Evolutionary conservation across 78 protist genomes (phyloP), one percentile per base, ranked within the genome.

Genomic region (Guillardia theta): DNA sequence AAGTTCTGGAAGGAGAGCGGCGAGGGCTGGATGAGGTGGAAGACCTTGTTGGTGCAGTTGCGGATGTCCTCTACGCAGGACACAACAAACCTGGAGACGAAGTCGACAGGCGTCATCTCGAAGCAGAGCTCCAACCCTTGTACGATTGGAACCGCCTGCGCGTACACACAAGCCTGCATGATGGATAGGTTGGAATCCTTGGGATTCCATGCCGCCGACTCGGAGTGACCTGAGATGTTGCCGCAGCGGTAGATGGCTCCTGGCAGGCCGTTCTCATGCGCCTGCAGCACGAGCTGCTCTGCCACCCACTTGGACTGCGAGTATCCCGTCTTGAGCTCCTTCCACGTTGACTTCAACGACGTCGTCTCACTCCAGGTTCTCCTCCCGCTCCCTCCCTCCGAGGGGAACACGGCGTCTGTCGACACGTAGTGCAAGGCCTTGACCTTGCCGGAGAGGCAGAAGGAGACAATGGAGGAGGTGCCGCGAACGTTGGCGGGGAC

Each of bases 291-390:
- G 46, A 94, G 27, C 54, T 88, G 93, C 88, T 94, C 94, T 0
- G 88, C 88, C 43, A 88, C 93, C 93, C 94, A 92, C 88, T 94
- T 94, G 88, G 62, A 37, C 93, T 92, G 94, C 9, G 62, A 43
- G 88, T 94, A 90, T 4, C 93, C 93, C 33, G 41, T 12, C 44
- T 77, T 27, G 37, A 15, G 43, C 0, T 39, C 87, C 9, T n/a
- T 36, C 70, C 58, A 64, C 70, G 22, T 15, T 6, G 12, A 24
- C 78, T 15, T 5, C 12, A 64, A 5, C 78, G 33, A 12, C 12
- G 12, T 18, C 78, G 15, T 12, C 78, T 12, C 78, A 33, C 22
- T 5, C 6, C 22, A 64, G 43, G 6, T 21, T 5, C 22, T 15
- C 58, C 15, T 15, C 58, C 58, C 58, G 58, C 58, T 10, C 58